Evolutionary conservation across 1,284 basidiomycete species (phyloP).

Genomic region (Earliella scabrosa): DNA sequence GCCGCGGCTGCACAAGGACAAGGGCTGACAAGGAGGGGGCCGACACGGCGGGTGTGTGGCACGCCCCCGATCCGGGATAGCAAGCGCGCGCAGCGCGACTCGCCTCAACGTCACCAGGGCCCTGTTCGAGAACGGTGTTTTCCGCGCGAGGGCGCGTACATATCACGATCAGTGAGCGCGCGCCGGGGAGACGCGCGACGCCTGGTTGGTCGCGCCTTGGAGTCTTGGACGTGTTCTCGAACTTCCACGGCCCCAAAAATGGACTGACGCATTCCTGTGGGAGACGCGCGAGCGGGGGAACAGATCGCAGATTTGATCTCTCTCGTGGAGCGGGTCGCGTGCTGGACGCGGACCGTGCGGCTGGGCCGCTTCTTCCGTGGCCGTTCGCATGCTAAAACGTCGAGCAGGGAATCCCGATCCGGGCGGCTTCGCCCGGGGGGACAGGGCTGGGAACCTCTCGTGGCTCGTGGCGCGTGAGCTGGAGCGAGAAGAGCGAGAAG

Average conservation of each 20-base stretch:
- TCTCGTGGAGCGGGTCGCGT: conserved; percentile 15
- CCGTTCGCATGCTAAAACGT: background rate
- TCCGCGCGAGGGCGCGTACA: conserved; percentile 19
- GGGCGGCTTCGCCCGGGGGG: conserved; percentile 4
- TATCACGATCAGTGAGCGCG: too few species aligned
- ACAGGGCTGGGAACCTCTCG: background rate
- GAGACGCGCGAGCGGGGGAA: conserved; percentile 22
- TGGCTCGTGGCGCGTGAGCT: background rate
- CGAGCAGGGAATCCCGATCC: background rate
- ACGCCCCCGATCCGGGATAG: background rate
- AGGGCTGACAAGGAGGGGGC: background rate
- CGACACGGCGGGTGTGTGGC: conserved; percentile 4
- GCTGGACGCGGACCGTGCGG: conserved; percentile 9
- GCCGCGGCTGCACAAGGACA: conserved; percentile 2
- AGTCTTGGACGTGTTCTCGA: conserved; percentile 12
- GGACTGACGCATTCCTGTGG: conserved; percentile 14
- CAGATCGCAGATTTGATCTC: conserved; percentile 25
- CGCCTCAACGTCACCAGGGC: conserved; percentile 3
- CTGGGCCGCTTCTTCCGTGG: conserved; percentile 13
- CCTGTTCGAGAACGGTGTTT: conserved; percentile 13
- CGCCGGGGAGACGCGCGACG: too few species aligned
- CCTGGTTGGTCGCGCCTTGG: too few species aligned
- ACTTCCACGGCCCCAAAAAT: conserved; percentile 10
- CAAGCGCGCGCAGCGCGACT: background rate
- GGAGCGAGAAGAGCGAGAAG: too few species aligned